phyloP scores from a whole-genome alignment of 2,329 filamentous ascomycete genomes.

The Didymella pinodella region DNA sequence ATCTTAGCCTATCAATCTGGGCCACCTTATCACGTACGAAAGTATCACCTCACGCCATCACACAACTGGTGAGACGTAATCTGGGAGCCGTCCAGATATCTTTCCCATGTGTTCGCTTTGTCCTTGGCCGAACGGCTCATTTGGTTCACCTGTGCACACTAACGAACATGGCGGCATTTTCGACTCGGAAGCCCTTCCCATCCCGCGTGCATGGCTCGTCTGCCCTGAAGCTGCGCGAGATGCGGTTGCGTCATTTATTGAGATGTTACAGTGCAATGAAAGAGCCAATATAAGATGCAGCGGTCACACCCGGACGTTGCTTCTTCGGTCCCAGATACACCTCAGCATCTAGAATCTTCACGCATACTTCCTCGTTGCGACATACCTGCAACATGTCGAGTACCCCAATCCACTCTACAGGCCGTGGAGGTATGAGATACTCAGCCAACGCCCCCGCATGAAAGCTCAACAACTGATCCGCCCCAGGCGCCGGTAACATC shows the following conservation, averaged over 20 bases:
- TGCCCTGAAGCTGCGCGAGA: conserved; percentile 18
- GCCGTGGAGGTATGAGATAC: conserved; percentile 61
- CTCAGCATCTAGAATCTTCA: conserved; percentile 11
- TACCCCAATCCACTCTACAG: conserved; percentile 61
- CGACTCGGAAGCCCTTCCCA: conserved; percentile 28
- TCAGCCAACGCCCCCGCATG: neutral
- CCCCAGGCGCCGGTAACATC: conserved; percentile 66
- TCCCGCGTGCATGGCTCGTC: conserved; percentile 39
- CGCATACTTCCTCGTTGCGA: conserved; percentile 22
- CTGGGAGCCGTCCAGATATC: conserved; percentile 15
- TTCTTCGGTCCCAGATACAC: conserved; percentile 19
- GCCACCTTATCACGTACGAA: conserved; percentile 30
- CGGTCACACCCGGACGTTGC: conserved; percentile 18
- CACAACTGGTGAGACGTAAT: conserved; percentile 29
- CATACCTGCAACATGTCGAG: conserved; percentile 36
- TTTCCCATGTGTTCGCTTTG: conserved; percentile 27
- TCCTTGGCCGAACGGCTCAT: conserved; percentile 31
- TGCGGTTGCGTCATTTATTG: conserved; percentile 42
- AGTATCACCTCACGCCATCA: conserved; percentile 48
- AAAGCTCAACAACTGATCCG: conserved; percentile 17
- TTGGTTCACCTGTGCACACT: conserved; percentile 23
- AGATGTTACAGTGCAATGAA: conserved; percentile 31
- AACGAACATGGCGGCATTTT: conserved; percentile 27
- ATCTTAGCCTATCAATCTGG: conserved; percentile 38
- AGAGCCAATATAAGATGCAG: conserved; percentile 46